Base-by-base conservation (phyloP, 768 basidiomycete species). In the Auriculariales sp. region DNA sequence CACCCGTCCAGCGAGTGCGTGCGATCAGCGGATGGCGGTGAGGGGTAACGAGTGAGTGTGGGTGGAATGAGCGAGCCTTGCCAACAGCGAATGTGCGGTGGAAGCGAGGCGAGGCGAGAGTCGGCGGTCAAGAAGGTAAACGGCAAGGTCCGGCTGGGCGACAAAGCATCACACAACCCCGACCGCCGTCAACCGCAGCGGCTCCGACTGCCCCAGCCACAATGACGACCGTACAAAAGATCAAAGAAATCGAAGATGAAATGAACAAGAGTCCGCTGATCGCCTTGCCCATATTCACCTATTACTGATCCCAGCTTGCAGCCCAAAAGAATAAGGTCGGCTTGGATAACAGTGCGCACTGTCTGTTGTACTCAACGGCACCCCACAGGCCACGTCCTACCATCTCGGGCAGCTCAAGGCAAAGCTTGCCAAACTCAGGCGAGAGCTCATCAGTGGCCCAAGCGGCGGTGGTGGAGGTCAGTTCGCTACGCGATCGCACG, bases 201-300 rank as follows among this genome's bases (percentile, higher is more conserved):
- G 15, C 4, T 47, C 28, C n/a, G 54, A 49, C 46, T 44, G 52
- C 22, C 17, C 25, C 35, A 25, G 61, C 60, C 59, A 74, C 67
- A 70, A 89, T 89, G 87, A 89, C 87, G 46, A 92, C 88, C 55
- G 71, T 92, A 54, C 88, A 91, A 66, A 91, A 90, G 67, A 88
- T 91, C 54, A 89, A 89, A 84, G 89, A 90, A 79, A 78, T 93
- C 64, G 90, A 93, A 76, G 88, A 90, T 87, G 90, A 92, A 68
- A 92, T 92, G 17, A 29, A 28, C 15, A 17, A 17, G 17, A 17
- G 29, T 46, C 17, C 52, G 25, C 28, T 44, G 25, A 46, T 42
- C 34, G 50, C 33, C 48, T 56, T 28, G n/a, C n/a, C n/a, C n/a
- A n/a, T n/a, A n/a, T n/a, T n/a, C n/a, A n/a, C n/a, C n/a, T n/a